Percentiles rank a stretch among this genome's conserved stretches.
Conservation (phyloP, 2,329 filamentous ascomycete species). For the Periconia macrospinosa region DNA sequence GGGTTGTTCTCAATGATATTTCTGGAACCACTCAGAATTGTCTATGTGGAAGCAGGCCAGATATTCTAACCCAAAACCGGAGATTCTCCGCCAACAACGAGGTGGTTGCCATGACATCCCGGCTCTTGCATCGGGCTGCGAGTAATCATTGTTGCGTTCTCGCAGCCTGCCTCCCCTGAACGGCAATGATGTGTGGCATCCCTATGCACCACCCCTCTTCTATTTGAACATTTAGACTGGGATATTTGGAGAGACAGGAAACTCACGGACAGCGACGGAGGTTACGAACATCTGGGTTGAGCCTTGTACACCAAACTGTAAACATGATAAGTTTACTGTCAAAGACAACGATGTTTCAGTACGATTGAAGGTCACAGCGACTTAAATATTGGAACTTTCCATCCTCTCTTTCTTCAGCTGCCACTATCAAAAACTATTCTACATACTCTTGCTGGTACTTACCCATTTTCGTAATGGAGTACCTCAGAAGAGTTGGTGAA, state of each 20-base stretch:
- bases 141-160: not conserved
- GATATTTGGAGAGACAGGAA: not conserved
- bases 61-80: not conserved
- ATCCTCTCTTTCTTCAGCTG: too few species aligned
- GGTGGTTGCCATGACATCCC: not conserved
- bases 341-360: too few species aligned
- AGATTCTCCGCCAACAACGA: constrained; percentile 1
- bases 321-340: too few species aligned
- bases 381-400: too few species aligned
- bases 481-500: constrained; percentile 18
- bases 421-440: not conserved
- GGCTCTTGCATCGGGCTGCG: not conserved
- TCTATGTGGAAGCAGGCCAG: not conserved
- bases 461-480: constrained; percentile 21
- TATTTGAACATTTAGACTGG: not conserved
- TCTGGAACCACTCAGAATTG: constrained; percentile 1
- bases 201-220: not conserved
- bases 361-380: too few species aligned
- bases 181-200: not conserved
- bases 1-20: not conserved
- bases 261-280: constrained; percentile 1
- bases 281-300: not conserved
- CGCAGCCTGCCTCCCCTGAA: not conserved
- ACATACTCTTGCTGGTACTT: too few species aligned
- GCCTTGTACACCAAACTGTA: too few species aligned